Percentiles rank a stretch among this genome's conserved stretches.
These are phyloP conservation scores for Lavandula angustifolia DNA, from an alignment of 257 asterid genomes.

Conservation along the genomic window DNA sequence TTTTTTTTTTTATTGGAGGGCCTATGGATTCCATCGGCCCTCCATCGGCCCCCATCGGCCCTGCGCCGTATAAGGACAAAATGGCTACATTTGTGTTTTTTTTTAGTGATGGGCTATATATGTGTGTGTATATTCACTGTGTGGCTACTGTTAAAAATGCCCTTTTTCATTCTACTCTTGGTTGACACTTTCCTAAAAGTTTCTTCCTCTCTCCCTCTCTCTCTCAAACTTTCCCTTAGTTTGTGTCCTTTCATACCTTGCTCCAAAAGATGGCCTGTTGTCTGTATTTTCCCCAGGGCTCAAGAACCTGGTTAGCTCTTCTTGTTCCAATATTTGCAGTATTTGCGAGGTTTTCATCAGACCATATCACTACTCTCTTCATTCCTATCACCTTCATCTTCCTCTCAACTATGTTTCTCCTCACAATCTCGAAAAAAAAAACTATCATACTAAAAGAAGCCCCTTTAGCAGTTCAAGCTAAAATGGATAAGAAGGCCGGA, in stretches of 20 bases:
- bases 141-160: no score
- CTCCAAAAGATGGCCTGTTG: constrained; percentile 43
- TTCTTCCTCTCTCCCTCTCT: constrained; percentile 21
- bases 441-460: constrained; percentile 24
- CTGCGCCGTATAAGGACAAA: no score
- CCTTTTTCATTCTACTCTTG: constrained; percentile 11
- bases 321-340: constrained; percentile 39
- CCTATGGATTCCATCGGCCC: no score
- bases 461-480: background rate
- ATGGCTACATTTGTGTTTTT: no score
- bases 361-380: constrained; percentile 32
- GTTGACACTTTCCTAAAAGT: constrained; percentile 13
- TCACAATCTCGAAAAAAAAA: constrained; percentile 39
- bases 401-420: constrained; percentile 36
- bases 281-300: constrained; percentile 38
- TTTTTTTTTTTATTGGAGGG: no score
- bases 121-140: no score
- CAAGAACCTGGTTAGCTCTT: constrained; percentile 46
- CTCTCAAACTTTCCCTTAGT: constrained; percentile 25
- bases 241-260: no score
- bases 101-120: no score
- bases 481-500: no score
- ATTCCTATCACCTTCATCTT: constrained; percentile 40
- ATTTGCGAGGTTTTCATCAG: constrained; percentile 35
- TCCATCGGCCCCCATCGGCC: no score